These are phyloP conservation scores for Gossypium lobatum DNA, from an alignment of 441 rosid genomes.

Conservation along the genomic window DNA sequence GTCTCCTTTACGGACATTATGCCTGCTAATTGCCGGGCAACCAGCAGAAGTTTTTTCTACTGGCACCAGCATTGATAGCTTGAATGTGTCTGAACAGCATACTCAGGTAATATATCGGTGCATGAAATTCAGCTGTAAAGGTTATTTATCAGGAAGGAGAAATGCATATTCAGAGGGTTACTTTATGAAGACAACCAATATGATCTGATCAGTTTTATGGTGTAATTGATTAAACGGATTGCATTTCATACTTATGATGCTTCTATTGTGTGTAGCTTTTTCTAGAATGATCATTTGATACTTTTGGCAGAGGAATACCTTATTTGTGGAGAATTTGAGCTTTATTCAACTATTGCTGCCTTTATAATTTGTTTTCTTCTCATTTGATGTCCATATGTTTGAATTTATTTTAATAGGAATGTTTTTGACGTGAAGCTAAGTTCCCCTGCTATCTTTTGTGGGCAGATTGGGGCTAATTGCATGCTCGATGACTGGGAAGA, in stretches of 20 bases:
- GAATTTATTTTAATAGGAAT: background rate
- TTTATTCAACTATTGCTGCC: background rate
- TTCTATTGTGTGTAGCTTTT: background rate
- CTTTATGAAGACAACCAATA: background rate
- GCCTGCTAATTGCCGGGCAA: constrained; percentile 94
- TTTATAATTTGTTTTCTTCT: background rate
- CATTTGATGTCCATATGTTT: background rate
- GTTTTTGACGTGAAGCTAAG: background rate
- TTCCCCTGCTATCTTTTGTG: constrained; percentile 11
- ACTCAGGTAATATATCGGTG: constrained; percentile 46
- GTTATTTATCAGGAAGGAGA: background rate
- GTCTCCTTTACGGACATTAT: constrained; percentile 91
- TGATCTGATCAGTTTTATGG: constrained; percentile 3
- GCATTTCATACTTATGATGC: background rate
- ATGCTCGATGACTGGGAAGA: constrained; percentile 99
- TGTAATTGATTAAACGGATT: background rate
- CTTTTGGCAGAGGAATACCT: background rate
- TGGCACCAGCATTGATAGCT: constrained; percentile 25
- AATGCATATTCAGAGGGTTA: background rate
- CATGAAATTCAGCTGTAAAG: background rate
- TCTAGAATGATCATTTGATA: background rate
- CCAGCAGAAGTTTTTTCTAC: constrained; percentile 83
- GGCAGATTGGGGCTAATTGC: constrained; percentile 60
- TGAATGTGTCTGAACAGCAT: constrained; percentile 40
- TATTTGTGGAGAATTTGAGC: background rate